Base-by-base conservation (phyloP, 2,329 filamentous ascomycete species). In the Hymenoscyphus scutula region DNA sequence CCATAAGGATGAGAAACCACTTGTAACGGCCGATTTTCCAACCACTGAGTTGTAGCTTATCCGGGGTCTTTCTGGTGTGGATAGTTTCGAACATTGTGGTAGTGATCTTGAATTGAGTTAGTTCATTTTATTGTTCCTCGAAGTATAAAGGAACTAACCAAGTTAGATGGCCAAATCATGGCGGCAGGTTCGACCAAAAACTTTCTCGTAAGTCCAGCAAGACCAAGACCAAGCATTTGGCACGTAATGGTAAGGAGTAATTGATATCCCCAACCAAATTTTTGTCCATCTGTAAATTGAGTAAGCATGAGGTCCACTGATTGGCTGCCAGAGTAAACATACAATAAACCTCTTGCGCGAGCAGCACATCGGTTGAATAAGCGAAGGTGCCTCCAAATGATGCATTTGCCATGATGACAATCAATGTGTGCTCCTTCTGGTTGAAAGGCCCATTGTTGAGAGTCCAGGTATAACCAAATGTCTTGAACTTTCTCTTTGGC, bases 331-430 rank as follows among this genome's bases (percentile, higher is more conserved):
- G 8, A 27, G n/a, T 29, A 19, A 32, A 58, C 56, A 25, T 48
- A 58, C 56, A 92, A 69, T 91, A 91, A 13, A 88, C 81, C 30
- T 85, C 76, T 74, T 91, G 88, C 0, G 89, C 89, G 1, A 91
- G 78, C 53, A 92, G 83, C 32, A 91, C 87, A 67, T 92, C 89
- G 0, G 89, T 91, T 0, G 88, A 87, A 69, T 92, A 92, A 3
- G 72, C 78, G 82, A 87, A 66, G 85, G 70, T 59, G 74, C 75
- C 61, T 1, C 65, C 61, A 34, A 65, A 64, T 7, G 66, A 57
- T 13, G 62, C 64, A 59, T 59, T 65, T 11, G 67, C 63, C 68
- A 88, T 88, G 67, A 88, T 83, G n/a, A 85, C 83, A 61, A 89
- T 87, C 63, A 89, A 81, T 51, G 84, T 76, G 71, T 89, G 87